Evolutionary conservation across 2,329 filamentous ascomycete species (phyloP).

Genomic region (Pseudocercospora eumusae): DNA sequence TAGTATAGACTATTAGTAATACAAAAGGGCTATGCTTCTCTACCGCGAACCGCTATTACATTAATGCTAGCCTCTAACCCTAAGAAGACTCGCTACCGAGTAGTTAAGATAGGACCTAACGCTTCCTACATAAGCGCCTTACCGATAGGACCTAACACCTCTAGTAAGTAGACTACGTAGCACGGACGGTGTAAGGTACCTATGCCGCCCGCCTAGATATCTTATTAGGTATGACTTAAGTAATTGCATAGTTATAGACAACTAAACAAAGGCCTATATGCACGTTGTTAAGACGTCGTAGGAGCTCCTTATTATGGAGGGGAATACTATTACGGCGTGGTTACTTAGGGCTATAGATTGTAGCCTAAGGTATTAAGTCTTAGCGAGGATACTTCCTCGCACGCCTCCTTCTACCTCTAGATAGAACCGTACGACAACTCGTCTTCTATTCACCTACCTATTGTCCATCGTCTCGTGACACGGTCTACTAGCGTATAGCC

Average conservation of each 20-base stretch:
- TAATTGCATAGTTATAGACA: background rate
- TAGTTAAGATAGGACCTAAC: background rate
- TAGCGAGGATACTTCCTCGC: too few relatives aligned
- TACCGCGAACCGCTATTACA: too few relatives aligned
- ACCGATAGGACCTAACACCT: background rate
- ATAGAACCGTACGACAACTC: too few relatives aligned
- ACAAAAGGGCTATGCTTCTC: background rate
- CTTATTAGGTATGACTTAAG: background rate
- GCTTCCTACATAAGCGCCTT: background rate
- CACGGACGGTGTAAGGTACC: too few relatives aligned
- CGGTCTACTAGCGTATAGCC: too few relatives aligned
- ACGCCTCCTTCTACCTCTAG: too few relatives aligned
- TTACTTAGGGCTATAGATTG: too few relatives aligned
- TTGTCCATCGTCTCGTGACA: too few relatives aligned
- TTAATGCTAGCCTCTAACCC: too few relatives aligned
- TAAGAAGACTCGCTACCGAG: background rate
- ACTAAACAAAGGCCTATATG: background rate
- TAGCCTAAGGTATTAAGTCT: too few relatives aligned
- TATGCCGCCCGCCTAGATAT: background rate
- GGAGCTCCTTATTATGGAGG: background rate
- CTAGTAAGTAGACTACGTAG: too few relatives aligned
- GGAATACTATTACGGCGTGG: background rate
- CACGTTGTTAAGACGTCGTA: background rate
- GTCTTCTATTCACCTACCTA: too few relatives aligned
- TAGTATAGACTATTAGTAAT: conserved; percentile 3